Evolutionary conservation across 768 basidiomycete genomes (phyloP), one percentile per base, ranked within the genome.

Genomic region (Lentinula raphanica): DNA sequence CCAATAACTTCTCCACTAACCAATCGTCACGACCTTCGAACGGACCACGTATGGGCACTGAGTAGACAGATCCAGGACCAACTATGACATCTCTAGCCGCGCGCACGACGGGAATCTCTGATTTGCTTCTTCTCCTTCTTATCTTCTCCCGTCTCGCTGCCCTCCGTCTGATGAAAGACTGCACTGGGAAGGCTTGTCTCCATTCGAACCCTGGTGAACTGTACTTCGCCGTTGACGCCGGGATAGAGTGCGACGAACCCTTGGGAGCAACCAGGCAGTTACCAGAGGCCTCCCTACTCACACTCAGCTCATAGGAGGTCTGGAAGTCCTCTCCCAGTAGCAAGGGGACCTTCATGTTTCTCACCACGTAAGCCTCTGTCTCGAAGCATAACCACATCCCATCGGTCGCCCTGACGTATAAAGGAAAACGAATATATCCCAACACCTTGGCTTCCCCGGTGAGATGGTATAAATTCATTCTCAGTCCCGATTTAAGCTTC

Each of bases 281-380:
- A 0, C 60, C 62, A 3, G 57, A 57, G 6, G 61, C 25, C 1
- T 35, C 53, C 0, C 67, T 58, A 0, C 27, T 31, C 3, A 68
- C 59, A 1, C 50, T 57, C 3, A 71, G 19, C 29, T 66, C 67
- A 56, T 70, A 69, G 0, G 44, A 39, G 1, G 44, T 11, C 12
- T 67, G 66, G 60, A 68, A 71, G 45, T 71, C 70, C 49, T 70
- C 69, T 1, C 69, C 69, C 1, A 71, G 60, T 1, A 71, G 60
- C 0, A 71, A n/a, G 7, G 69, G 68, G 0, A 68, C 68, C 0
- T 59, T 55, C 70, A 71, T 71, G 65, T 63, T 49, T 70, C 69
- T 2, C 60, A n/a, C n/a, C n/a, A n/a, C n/a, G n/a, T n/a, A n/a
- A n/a, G n/a, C n/a, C n/a, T n/a, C n/a, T n/a, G n/a, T 56, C 5